Conservation (phyloP, 768 basidiomycete species). For the Coprinopsis strossmayeri region DNA sequence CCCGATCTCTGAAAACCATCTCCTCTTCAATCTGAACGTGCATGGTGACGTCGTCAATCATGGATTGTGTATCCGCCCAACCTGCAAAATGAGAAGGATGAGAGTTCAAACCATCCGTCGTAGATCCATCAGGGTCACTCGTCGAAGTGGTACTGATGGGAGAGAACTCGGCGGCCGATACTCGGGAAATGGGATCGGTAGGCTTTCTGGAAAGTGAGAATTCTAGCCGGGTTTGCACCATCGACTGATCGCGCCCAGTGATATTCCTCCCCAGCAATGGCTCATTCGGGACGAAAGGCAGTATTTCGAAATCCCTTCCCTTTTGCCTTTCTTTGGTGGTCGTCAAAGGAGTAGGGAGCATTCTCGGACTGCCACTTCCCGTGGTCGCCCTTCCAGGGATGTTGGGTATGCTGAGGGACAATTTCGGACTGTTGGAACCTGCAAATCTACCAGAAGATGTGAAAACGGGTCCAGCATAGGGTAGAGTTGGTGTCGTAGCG, state of each 20-base stretch:
- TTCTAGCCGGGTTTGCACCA: not conserved
- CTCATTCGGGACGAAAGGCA: not conserved
- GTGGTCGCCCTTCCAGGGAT: not conserved
- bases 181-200: not conserved
- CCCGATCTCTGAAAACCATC: not conserved
- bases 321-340: slow-evolving; percentile 3
- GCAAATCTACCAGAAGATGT: no score
- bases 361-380: not conserved
- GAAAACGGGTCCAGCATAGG: not conserved
- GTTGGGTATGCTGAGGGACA: slow-evolving; percentile 2
- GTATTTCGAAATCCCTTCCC: not conserved
- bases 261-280: not conserved
- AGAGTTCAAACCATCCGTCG: not conserved
- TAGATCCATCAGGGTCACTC: not conserved
- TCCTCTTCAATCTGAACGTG: not conserved
- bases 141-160: not conserved
- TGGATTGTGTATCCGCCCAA: not conserved
- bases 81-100: not conserved
- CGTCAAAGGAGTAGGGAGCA: slow-evolving; percentile 3
- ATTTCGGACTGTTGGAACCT: not conserved
- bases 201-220: not conserved
- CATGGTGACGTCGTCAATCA: not conserved
- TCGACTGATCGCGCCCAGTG: not conserved
- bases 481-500: slow-evolving; percentile 1
- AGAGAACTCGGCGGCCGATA: not conserved